These are phyloP conservation scores for Mucor indicus DNA, from an alignment of 371 early-diverging fungal species.

Conservation along the genomic window DNA sequence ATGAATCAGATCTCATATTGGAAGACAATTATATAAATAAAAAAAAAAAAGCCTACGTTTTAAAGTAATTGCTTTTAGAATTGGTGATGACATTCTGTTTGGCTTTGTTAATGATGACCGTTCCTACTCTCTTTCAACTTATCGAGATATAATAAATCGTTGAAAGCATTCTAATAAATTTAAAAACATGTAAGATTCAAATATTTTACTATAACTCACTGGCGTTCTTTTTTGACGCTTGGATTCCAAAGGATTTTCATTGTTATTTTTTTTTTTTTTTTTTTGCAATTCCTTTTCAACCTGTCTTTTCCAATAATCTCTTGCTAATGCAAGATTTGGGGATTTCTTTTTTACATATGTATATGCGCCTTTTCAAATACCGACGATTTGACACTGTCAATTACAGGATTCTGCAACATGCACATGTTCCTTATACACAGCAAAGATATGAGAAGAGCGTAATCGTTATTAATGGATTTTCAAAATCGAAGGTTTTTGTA, in stretches of 20 bases:
- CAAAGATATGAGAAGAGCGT: no score
- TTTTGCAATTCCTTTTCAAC: no score
- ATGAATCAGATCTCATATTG: not conserved
- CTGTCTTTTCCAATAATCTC: not conserved
- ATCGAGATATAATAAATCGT: no score
- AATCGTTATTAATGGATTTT: no score
- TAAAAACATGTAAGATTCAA: not conserved
- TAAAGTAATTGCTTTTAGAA: conserved; percentile 3
- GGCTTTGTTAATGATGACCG: not conserved
- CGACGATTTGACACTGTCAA: no score
- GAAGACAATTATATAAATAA: no score
- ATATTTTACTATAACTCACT: conserved; percentile 1
- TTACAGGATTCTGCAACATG: no score
- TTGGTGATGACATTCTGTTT: not conserved
- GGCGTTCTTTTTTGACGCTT: conserved; percentile 3
- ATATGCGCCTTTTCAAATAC: no score
- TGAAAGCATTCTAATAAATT: no score
- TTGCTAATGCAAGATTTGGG: not conserved
- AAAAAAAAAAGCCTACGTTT: not conserved
- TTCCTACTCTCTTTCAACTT: not conserved
- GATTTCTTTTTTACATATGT: no score
- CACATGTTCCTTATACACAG: no score
- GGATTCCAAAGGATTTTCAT: not conserved
- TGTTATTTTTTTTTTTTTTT: not conserved
- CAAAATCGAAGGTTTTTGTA: no score